A percentile compares a stretch with the other conserved stretches of the same genome.
These are phyloP conservation scores for Chlorokybus atmophyticus DNA, from an alignment of 139 green algal genomes.

Conservation along the genomic window DNA sequence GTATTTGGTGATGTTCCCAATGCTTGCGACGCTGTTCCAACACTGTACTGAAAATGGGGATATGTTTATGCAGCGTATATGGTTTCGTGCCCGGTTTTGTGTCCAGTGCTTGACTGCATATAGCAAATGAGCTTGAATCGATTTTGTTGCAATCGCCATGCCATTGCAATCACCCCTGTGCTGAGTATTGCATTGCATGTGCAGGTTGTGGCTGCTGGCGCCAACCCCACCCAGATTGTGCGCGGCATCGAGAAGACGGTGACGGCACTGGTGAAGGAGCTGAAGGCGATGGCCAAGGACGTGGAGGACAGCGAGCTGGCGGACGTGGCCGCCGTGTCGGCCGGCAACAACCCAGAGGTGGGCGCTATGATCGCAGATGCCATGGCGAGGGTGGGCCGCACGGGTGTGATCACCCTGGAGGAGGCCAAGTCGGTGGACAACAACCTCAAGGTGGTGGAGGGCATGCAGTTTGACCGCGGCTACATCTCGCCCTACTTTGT, in stretches of 20 bases:
- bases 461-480: constrained; percentile 97
- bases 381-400: constrained; percentile 82
- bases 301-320: constrained; percentile 64
- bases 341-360: constrained; percentile 84
- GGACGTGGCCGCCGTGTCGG: constrained; percentile 90
- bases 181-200: too few relatives aligned
- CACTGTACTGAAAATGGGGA: too few relatives aligned
- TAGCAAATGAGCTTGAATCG: too few relatives aligned
- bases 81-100: too few relatives aligned
- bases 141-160: too few relatives aligned
- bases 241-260: constrained; percentile 84
- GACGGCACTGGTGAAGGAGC: constrained; percentile 63
- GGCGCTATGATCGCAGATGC: constrained; percentile 88
- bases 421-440: constrained; percentile 92
- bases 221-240: constrained; percentile 90
- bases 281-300: constrained; percentile 60
- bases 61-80: too few relatives aligned
- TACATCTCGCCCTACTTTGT: constrained; percentile 99
- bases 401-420: constrained; percentile 97
- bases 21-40: too few relatives aligned
- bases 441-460: constrained; percentile 92
- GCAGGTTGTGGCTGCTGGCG: constrained; percentile 73
- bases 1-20: too few relatives aligned
- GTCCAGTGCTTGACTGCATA: too few relatives aligned
- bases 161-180: too few relatives aligned